A percentile compares a stretch with the other conserved stretches of the same genome.
Conservation (phyloP, 352 stramenopile genomes). For the Pythium aristosporum region DNA sequence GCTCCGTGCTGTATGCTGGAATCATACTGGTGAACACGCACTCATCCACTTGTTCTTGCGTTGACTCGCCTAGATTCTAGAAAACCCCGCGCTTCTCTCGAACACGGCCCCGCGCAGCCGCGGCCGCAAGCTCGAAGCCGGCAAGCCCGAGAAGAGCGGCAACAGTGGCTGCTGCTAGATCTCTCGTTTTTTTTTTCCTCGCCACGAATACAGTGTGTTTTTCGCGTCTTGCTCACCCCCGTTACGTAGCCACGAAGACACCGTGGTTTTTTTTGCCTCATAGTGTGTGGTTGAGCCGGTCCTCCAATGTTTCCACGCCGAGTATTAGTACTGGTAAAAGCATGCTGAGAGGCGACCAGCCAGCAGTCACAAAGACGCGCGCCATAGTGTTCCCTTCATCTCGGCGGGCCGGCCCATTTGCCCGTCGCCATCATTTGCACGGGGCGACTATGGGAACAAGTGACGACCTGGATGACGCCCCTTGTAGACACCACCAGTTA, state of each 20-base stretch:
- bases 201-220: conserved; percentile 8
- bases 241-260: no score
- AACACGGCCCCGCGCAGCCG: conserved; percentile 82
- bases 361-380: no score
- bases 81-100: conserved; percentile 86
- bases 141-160: conserved; percentile 54
- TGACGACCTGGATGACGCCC: not conserved
- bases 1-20: conserved; percentile 1
- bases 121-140: conserved; percentile 53
- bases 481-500: not conserved
- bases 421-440: no score
- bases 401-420: no score
- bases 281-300: no score
- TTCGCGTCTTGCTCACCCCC: not conserved
- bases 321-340: no score
- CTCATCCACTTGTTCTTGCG: not conserved
- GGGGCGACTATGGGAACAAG: not conserved
- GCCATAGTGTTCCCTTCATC: no score
- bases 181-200: not conserved
- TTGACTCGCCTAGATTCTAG: conserved; percentile 64
- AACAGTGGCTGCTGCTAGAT: conserved; percentile 58
- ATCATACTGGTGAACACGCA: no score
- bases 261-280: not conserved
- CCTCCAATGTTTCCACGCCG: no score
- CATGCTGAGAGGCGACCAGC: no score